Percentiles rank a stretch among this genome's conserved stretches.
Evolutionary conservation across 169 alveolate species (phyloP).

Genomic region (Cryptosporidium viatorum): DNA sequence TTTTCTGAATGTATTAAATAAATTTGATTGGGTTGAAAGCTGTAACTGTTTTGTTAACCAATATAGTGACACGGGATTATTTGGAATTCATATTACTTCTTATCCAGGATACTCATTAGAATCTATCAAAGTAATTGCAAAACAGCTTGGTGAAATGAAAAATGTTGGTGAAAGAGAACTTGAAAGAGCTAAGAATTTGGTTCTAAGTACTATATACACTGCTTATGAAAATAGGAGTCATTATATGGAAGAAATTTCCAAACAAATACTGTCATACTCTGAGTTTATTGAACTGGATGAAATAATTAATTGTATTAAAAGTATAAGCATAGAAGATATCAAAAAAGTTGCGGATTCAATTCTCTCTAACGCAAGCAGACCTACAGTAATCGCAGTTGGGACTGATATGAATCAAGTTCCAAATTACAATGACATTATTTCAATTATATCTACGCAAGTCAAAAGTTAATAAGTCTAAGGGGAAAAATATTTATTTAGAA

Average conservation of each 20-base stretch:
- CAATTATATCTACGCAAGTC: not conserved
- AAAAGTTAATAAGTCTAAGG: not conserved
- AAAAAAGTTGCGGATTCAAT: constrained; percentile 11
- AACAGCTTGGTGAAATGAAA: constrained; percentile 82
- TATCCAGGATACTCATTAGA: constrained; percentile 82
- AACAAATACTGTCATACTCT: constrained; percentile 79
- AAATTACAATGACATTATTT: not conserved
- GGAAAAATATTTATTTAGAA: not conserved
- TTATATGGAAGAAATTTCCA: constrained; percentile 87
- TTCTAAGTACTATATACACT: constrained; percentile 84
- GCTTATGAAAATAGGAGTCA: constrained; percentile 84
- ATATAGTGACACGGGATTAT: constrained; percentile 89
- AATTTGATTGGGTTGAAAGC: constrained; percentile 87
- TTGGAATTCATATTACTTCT: constrained; percentile 88
- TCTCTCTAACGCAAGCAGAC: constrained; percentile 4
- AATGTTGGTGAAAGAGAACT: constrained; percentile 83
- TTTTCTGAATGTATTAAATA: constrained; percentile 86
- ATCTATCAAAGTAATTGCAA: constrained; percentile 81
- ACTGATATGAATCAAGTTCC: constrained; percentile 38
- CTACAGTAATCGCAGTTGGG: constrained; percentile 48
- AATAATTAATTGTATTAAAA: constrained; percentile 8
- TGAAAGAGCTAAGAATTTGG: constrained; percentile 86
- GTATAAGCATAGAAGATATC: constrained; percentile 24
- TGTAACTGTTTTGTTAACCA: constrained; percentile 91
- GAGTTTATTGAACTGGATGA: constrained; percentile 47